Base-by-base conservation (phyloP, 768 basidiomycete genomes). In the Leccinellum albellum region DNA sequence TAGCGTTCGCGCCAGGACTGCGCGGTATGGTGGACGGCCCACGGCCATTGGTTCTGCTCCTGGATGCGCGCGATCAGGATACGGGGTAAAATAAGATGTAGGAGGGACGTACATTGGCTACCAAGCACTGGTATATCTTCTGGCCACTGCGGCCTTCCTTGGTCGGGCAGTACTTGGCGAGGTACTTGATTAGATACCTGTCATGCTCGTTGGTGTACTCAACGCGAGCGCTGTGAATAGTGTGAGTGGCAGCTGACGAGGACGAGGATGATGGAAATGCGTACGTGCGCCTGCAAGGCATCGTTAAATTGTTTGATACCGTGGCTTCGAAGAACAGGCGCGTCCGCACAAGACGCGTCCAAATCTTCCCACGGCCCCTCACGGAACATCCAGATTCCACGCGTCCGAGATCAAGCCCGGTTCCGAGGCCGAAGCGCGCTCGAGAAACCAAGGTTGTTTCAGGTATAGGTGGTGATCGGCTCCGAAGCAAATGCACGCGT, bases 1-100 rank as follows among this genome's bases (percentile, higher is more conserved):
- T 87, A 88, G n/a, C 79, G 76, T 47, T 82, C 78, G 23, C 83
- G 79, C 87, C 87, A 88, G 4, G 84, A 84, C n/a, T 76, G 75
- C 81, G 76, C 82, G 3, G 83, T 3, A 65, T 86, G 87, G 6
- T 66, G 70, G 17, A 50, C 58, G n/a, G 77, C 69, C 82, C 84
- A 87, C 12, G 74, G 69, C 82, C 84, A 86, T 57, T 66, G 69
- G 0, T 64, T 61, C 0, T 73, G 56, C 23, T 58, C 67, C 82
- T 84, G 46, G 3, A 57, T n/a, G 51, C 14, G 20, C 29, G 31
- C 23, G 23, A 50, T 42, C 49, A 56, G n/a, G n/a, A 40, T 3
- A n/a, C 17, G 33, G 8, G 26, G n/a, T 17, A 15, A 44, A 20
- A n/a, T 24, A 24, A 1, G n/a, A 17, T 17, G 62, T 29, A 29